phyloP scores from a whole-genome alignment of 2,329 filamentous ascomycete species.

The Penicillium paneum region DNA sequence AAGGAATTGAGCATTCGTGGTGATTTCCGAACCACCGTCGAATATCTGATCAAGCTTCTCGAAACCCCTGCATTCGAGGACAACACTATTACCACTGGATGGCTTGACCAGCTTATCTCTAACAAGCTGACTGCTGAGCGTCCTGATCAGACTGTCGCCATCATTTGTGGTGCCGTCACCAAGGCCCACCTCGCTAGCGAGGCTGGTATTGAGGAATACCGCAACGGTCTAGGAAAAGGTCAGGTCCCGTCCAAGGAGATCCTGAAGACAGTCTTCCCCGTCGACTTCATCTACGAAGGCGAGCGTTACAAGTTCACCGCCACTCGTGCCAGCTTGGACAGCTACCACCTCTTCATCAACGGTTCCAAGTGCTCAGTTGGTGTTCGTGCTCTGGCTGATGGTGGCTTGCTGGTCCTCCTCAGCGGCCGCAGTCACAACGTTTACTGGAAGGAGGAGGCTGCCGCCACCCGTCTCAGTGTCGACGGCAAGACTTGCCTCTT shows the following conservation, averaged over 20 bases:
- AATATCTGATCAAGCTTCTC: constrained; percentile 97
- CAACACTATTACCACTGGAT: constrained; percentile 98
- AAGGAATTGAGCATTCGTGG: constrained; percentile 99
- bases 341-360: constrained; percentile 98
- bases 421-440: constrained; percentile 94
- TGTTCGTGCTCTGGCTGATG: constrained; percentile 87
- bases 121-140: constrained; percentile 96
- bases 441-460: constrained; percentile 99
- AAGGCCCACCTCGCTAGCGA: constrained; percentile 96
- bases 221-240: constrained; percentile 86
- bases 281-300: constrained; percentile 99
- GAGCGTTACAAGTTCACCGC: constrained; percentile 97
- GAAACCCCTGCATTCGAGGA: constrained; percentile 98
- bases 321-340: constrained; percentile 85
- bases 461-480: constrained; percentile 89
- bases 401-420: constrained; percentile 85
- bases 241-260: constrained; percentile 96
- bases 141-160: constrained; percentile 88
- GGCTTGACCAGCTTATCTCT: constrained; percentile 97
- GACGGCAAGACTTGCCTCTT: constrained; percentile 97
- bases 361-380: constrained; percentile 94
- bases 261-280: constrained; percentile 92
- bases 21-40: constrained; percentile 97
- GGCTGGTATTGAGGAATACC: constrained; percentile 80
- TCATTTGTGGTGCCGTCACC: constrained; percentile 90